phyloP scores from a whole-genome alignment of 2,329 filamentous ascomycete species.

The Fonsecaea pedrosoi region DNA sequence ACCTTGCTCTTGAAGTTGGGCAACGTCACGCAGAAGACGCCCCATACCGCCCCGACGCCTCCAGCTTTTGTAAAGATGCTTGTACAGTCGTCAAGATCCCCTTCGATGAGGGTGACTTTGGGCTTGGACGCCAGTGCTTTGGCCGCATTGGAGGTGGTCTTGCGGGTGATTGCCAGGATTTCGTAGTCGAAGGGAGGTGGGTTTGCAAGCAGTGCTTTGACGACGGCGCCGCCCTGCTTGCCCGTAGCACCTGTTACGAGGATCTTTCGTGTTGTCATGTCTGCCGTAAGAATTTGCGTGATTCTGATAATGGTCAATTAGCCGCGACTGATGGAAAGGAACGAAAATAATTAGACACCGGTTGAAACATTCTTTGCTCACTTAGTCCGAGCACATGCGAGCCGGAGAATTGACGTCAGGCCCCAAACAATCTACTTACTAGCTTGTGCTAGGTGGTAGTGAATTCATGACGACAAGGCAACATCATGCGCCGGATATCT shows the following conservation, averaged over 20 bases:
- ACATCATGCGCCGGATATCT: slow-evolving; percentile 3
- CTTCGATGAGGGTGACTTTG: slow-evolving; percentile 63
- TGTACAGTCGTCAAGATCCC: slow-evolving; percentile 61
- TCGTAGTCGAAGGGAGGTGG: slow-evolving; percentile 48
- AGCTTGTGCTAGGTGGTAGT: not conserved
- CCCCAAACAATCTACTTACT: not conserved
- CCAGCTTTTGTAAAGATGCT: slow-evolving; percentile 59
- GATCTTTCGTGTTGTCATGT: slow-evolving; percentile 38
- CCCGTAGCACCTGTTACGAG: slow-evolving; percentile 52
- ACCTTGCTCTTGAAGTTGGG: slow-evolving; percentile 46
- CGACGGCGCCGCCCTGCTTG: slow-evolving; percentile 50
- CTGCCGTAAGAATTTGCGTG: not conserved
- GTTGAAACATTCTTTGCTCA: not conserved
- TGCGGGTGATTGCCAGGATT: slow-evolving; percentile 59
- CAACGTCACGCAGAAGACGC: slow-evolving; percentile 68
- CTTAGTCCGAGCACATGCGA: not conserved
- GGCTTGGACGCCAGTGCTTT: slow-evolving; percentile 52
- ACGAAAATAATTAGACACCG: not conserved
- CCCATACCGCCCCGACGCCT: slow-evolving; percentile 57
- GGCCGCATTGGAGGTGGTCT: slow-evolving; percentile 59
- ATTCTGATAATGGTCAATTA: not conserved
- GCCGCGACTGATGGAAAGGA: not conserved
- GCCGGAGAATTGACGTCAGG: not conserved
- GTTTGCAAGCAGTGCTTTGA: slow-evolving; percentile 43
- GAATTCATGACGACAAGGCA: not conserved